Conservation (phyloP, 2,329 filamentous ascomycete species). For the Xylaria sp. region DNA sequence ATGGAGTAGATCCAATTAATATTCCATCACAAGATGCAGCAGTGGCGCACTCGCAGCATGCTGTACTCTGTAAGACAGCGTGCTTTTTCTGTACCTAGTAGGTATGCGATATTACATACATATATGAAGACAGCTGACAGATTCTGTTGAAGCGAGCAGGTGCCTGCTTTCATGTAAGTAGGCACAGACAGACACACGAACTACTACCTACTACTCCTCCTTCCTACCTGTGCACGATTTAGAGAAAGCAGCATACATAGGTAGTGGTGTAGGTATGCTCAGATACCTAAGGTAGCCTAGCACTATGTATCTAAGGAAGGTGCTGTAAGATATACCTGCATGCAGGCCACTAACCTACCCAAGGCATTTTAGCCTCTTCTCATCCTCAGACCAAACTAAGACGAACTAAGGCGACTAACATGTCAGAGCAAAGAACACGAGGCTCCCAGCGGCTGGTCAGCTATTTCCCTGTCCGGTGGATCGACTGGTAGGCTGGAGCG, state of each 20-base stretch:
- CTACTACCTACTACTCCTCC: neutral
- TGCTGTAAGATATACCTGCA: neutral
- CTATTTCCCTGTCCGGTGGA: constrained; percentile 25
- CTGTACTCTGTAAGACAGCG: constrained; percentile 34
- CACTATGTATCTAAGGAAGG: neutral
- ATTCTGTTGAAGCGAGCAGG: constrained; percentile 8
- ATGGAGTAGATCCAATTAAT: constrained; percentile 10
- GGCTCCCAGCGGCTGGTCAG: constrained; percentile 35
- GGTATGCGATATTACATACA: constrained; percentile 7
- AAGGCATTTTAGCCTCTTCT: constrained; percentile 30
- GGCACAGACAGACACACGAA: constrained; percentile 8
- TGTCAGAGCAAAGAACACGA: constrained; percentile 32
- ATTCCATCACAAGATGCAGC: constrained; percentile 23
- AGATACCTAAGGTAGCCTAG: neutral
- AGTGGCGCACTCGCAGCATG: constrained; percentile 26
- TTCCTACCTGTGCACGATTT: too few species aligned
- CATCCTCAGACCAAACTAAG: constrained; percentile 16
- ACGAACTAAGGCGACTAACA: neutral
- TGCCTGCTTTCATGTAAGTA: constrained; percentile 12
- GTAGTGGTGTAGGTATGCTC: neutral
- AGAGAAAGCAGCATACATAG: neutral
- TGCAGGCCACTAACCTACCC: neutral
- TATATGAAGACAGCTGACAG: constrained; percentile 22
- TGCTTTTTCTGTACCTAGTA: constrained; percentile 9
- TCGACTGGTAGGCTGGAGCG: neutral